Conservation (phyloP, 805 yeast genomes). For the Ogataea neopini region DNA sequence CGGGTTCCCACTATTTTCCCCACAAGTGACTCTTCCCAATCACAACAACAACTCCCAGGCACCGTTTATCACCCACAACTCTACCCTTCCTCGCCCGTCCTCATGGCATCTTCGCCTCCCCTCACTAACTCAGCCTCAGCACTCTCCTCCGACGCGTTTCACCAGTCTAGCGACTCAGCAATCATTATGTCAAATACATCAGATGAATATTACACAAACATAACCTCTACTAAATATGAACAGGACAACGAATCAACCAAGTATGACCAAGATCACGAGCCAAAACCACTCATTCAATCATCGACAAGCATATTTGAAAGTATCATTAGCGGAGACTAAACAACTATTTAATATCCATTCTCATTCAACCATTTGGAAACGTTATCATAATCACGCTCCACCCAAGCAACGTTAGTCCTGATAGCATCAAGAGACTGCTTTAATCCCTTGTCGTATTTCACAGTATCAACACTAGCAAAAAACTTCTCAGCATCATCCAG, state of each 20-base stretch:
- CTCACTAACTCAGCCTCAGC: background rate
- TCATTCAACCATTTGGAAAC: slow-evolving; percentile 46
- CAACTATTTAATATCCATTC: slow-evolving; percentile 19
- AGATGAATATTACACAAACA: background rate
- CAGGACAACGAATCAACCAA: background rate
- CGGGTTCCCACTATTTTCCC: slow-evolving; percentile 12
- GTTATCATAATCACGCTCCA: slow-evolving; percentile 41
- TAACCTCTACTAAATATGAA: slow-evolving; percentile 1
- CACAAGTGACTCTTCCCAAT: slow-evolving; percentile 8
- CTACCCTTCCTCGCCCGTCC: slow-evolving; percentile 10
- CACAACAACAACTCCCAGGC: no score
- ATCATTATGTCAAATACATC: slow-evolving; percentile 6
- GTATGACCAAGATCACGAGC: background rate
- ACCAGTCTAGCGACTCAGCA: background rate
- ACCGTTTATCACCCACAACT: background rate
- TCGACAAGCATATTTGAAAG: slow-evolving; percentile 13
- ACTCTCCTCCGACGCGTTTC: background rate
- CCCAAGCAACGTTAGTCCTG: slow-evolving; percentile 52
- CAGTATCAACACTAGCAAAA: slow-evolving; percentile 47
- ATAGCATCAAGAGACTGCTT: slow-evolving; percentile 58
- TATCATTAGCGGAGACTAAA: slow-evolving; percentile 7
- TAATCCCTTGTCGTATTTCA: slow-evolving; percentile 59
- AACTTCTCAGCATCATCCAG: slow-evolving; percentile 41
- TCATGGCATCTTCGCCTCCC: background rate
- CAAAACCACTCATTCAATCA: background rate